These are phyloP conservation scores for Pyrenochaeta sp. DNA, from an alignment of 2,329 filamentous ascomycete species.

Conservation along the genomic window DNA sequence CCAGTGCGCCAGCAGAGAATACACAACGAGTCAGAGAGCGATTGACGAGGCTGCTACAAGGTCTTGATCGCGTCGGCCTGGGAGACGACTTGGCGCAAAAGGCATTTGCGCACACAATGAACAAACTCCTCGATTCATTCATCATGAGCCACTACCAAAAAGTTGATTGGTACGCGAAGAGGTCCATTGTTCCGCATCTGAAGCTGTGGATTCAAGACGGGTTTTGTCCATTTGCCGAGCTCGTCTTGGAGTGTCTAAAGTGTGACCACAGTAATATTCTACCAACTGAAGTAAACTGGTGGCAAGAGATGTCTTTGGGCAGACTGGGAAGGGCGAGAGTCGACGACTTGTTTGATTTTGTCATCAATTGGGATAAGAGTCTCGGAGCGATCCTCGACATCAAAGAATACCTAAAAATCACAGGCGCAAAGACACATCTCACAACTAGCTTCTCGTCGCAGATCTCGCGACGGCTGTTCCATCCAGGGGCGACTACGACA, in stretches of 20 bases:
- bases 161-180: slow-evolving; percentile 65
- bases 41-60: slow-evolving; percentile 64
- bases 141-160: slow-evolving; percentile 67
- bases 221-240: slow-evolving; percentile 69
- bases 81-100: slow-evolving; percentile 74
- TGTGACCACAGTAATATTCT: slow-evolving; percentile 37
- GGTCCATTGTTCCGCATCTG: slow-evolving; percentile 66
- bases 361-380: slow-evolving; percentile 76
- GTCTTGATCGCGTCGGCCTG: slow-evolving; percentile 70
- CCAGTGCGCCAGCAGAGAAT: slow-evolving; percentile 22
- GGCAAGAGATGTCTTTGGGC: slow-evolving; percentile 73
- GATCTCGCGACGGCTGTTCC: slow-evolving; percentile 71
- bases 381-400: slow-evolving; percentile 77
- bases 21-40: slow-evolving; percentile 54
- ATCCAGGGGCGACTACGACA: slow-evolving; percentile 77
- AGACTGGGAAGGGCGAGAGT: slow-evolving; percentile 74
- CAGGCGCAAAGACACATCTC: slow-evolving; percentile 72
- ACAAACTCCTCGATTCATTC: slow-evolving; percentile 69
- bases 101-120: slow-evolving; percentile 74
- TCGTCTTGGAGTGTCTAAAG: slow-evolving; percentile 60
- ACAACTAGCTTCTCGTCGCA: slow-evolving; percentile 73
- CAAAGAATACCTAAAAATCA: slow-evolving; percentile 71
- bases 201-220: slow-evolving; percentile 72
- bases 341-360: slow-evolving; percentile 78
- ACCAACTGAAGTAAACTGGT: slow-evolving; percentile 65